Evolutionary conservation across 2,329 filamentous ascomycete species (phyloP).

Genomic region (Pseudonectria foliicola): DNA sequence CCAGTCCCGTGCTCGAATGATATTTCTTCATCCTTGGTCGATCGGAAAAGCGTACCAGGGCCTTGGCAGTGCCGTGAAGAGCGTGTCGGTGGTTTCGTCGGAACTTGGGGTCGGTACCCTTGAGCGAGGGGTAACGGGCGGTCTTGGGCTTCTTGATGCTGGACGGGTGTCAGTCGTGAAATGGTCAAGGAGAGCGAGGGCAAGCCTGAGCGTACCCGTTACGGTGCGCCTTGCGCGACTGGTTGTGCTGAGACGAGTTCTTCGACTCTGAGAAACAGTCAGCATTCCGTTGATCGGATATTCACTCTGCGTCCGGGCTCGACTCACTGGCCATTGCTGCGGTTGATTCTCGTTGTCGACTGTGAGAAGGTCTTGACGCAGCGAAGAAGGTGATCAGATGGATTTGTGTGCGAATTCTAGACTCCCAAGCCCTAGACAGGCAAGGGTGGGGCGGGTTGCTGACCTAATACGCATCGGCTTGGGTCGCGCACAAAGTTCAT

Average conservation of each 20-base stretch:
- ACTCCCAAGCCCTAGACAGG: constrained; percentile 22
- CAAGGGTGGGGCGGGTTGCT: constrained; percentile 11
- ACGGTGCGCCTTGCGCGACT: constrained; percentile 96
- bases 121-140: constrained; percentile 95
- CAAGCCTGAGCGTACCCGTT: constrained; percentile 70
- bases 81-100: constrained; percentile 99
- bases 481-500: no score
- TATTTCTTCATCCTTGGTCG: neutral
- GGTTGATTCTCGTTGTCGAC: constrained; percentile 22
- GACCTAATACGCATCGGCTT: constrained; percentile 9
- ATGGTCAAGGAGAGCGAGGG: neutral
- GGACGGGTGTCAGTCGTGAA: constrained; percentile 18
- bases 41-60: constrained; percentile 62
- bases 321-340: constrained; percentile 37
- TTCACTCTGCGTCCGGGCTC: neutral
- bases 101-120: constrained; percentile 99
- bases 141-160: constrained; percentile 99
- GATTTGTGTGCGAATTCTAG: constrained; percentile 23
- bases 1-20: neutral
- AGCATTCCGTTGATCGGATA: constrained; percentile 7
- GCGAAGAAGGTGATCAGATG: constrained; percentile 13
- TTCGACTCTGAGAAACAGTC: constrained; percentile 70
- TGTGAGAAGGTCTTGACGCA: constrained; percentile 22
- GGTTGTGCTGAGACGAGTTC: constrained; percentile 99
- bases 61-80: constrained; percentile 97